Percentiles rank a stretch among this genome's conserved stretches.
Evolutionary conservation across 768 basidiomycete species (phyloP).

Genomic region (Termitomyces sp.): DNA sequence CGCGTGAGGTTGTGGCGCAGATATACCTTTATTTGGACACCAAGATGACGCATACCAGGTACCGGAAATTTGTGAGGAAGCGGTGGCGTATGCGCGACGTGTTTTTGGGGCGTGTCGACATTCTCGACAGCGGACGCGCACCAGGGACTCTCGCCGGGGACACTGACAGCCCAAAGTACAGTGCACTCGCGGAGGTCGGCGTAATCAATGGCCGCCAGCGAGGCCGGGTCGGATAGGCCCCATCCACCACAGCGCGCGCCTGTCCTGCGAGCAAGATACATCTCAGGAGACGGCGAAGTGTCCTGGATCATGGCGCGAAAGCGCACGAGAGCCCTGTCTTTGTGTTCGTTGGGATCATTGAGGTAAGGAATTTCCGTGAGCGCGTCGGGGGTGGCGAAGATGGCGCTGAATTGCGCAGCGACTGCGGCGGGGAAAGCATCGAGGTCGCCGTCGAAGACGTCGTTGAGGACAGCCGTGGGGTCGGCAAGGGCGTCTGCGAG

Average conservation of each 20-base stretch:
- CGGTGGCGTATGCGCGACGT: slow-evolving; percentile 10
- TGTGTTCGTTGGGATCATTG: slow-evolving; percentile 42
- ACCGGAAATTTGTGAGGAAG: slow-evolving; percentile 63
- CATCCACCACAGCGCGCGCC: slow-evolving; percentile 62
- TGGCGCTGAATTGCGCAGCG: slow-evolving; percentile 37
- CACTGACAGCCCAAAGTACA: slow-evolving; percentile 67
- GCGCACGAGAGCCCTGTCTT: slow-evolving; percentile 54
- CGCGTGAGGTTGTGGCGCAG: not conserved
- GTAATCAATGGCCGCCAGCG: slow-evolving; percentile 31
- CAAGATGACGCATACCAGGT: slow-evolving; percentile 50
- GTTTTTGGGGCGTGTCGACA: not conserved
- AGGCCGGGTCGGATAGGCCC: slow-evolving; percentile 45
- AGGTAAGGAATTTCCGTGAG: slow-evolving; percentile 56
- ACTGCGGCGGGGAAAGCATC: slow-evolving; percentile 39
- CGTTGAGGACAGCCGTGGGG: slow-evolving; percentile 43
- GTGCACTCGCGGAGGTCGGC: slow-evolving; percentile 55
- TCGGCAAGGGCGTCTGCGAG: slow-evolving; percentile 44
- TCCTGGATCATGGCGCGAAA: slow-evolving; percentile 83
- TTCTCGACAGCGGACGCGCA: slow-evolving; percentile 22
- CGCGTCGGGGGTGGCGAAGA: slow-evolving; percentile 36
- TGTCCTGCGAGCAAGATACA: slow-evolving; percentile 54
- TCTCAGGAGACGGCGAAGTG: slow-evolving; percentile 65
- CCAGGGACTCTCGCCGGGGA: slow-evolving; percentile 70
- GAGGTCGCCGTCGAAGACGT: slow-evolving; percentile 35
- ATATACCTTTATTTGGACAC: slow-evolving; percentile 65